Percentiles rank a stretch among this genome's conserved stretches.
Conservation (phyloP, 108 stramenopile species). For the Skeletonema tropicum region DNA sequence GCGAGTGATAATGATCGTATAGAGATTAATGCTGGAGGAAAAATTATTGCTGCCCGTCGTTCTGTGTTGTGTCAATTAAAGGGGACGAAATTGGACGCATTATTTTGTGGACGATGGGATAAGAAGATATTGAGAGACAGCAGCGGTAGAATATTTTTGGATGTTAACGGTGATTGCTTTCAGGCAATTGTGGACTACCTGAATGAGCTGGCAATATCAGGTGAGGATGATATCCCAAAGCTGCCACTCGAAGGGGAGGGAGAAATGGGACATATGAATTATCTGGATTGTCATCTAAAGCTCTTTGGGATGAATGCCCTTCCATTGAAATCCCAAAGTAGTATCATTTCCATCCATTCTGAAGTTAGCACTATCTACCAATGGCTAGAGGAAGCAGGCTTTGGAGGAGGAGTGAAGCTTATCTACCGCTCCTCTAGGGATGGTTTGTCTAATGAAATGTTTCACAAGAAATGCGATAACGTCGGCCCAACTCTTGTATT, state of each 20-base stretch:
- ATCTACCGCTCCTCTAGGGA: neutral
- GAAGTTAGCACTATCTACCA: neutral
- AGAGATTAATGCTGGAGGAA: slow-evolving; percentile 13
- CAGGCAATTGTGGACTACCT: slow-evolving; percentile 13
- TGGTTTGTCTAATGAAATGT: neutral
- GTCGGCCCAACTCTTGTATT: slow-evolving; percentile 14
- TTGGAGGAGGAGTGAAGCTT: neutral
- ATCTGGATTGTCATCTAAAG: neutral
- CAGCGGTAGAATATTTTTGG: slow-evolving; percentile 22
- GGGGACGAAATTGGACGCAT: slow-evolving; percentile 25
- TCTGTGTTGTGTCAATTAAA: slow-evolving; percentile 8
- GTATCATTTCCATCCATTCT: neutral
- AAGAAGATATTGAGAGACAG: slow-evolving; percentile 15
- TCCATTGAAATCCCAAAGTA: neutral
- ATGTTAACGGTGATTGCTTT: neutral
- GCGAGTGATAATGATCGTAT: slow-evolving; percentile 11
- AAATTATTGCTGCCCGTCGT: slow-evolving; percentile 4
- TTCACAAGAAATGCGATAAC: slow-evolving; percentile 29
- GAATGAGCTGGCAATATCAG: slow-evolving; percentile 15
- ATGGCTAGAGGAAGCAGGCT: slow-evolving; percentile 1
- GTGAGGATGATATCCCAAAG: neutral
- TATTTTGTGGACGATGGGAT: slow-evolving; percentile 38
- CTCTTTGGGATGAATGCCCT: neutral
- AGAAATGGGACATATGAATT: neutral
- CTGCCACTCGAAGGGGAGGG: neutral